Conservation (phyloP, 129 eudicot genomes). For the Artemisia argyi region DNA sequence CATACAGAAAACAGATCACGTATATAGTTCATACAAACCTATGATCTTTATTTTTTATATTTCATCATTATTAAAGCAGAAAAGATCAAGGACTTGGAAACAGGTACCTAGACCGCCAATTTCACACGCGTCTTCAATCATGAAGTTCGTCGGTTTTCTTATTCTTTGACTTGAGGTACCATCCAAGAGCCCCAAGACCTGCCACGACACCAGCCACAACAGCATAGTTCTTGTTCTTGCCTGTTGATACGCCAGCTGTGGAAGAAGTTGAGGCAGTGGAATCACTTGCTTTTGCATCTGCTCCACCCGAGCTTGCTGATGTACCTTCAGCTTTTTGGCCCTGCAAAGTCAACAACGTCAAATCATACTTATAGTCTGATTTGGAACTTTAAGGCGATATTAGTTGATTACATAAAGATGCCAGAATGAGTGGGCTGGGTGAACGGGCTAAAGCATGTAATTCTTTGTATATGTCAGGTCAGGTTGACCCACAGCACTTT, state of each 20-base stretch:
- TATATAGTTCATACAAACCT: no score
- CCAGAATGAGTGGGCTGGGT: background rate
- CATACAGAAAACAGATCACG: no score
- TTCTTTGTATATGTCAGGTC: background rate
- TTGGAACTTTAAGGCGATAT: background rate
- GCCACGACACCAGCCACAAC: conserved; percentile 67
- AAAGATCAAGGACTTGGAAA: no score
- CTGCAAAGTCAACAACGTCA: conserved; percentile 33
- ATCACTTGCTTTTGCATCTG: conserved; percentile 38
- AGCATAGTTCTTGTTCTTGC: conserved; percentile 70
- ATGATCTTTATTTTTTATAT: no score
- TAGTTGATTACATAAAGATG: background rate
- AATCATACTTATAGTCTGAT: conserved; percentile 6
- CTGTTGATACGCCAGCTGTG: conserved; percentile 57
- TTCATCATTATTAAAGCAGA: no score
- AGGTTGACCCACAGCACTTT: background rate
- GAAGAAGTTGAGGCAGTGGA: conserved; percentile 31
- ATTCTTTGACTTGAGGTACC: conserved; percentile 58
- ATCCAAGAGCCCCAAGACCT: conserved; percentile 56
- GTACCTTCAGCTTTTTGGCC: conserved; percentile 67
- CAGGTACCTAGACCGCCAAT: conserved; percentile 7
- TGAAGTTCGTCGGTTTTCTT: conserved; percentile 66
- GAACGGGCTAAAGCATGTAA: no score
- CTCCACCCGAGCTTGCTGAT: conserved; percentile 49
- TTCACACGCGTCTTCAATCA: conserved; percentile 31